Base-by-base conservation (phyloP, 1,284 basidiomycete species). In the Irpex sp. region DNA sequence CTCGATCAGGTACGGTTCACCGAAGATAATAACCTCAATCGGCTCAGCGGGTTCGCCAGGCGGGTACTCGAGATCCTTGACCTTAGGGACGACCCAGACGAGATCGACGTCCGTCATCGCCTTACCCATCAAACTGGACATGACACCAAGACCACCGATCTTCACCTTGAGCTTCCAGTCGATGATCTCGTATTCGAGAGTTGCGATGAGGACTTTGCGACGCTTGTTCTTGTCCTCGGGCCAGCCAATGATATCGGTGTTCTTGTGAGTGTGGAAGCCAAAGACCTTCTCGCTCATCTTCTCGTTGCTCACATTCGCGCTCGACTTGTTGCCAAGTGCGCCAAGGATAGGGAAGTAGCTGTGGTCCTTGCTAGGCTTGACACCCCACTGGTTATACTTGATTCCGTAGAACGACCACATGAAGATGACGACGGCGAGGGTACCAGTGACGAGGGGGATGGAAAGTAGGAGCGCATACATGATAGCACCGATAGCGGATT, bases 81-180 rank as follows among this genome's bases (percentile, higher is more conserved):
- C 94, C 75, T 97, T 97, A 58, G 94, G 94, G 7, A 96, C 75
- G 55, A 97, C 89, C 94, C 94, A 97, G 67, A 96, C 81, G 58
- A 97, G 80, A 73, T 97, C 94, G 61, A 96, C 94, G 72, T 97
- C 94, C 58, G 90, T 92, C 94, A 97, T 97, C 4, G 94, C 93
- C 76, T 96, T 96, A 68, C 94, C 94, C 94, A 97, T 97, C 55
- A 97, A 81, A 76, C 89, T 90, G 4, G 94, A 95, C 94, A 97
- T 96, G 80, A 96, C 94, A 83, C 94, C 94, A 33, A 97, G 83
- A 78, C 94, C 94, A 79, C 94, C 94, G 68, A 96, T 96, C 82
- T 96, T 96, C 81, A 97, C 94, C 78, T 96, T 96, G 65, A 95
- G 76, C 78, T 95, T 95, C 94, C 94, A 97, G 74, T 96, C 94